Conservation (phyloP, 495 filamentous ascomycete genomes). For the Pyrenopolyporus hunteri region DNA sequence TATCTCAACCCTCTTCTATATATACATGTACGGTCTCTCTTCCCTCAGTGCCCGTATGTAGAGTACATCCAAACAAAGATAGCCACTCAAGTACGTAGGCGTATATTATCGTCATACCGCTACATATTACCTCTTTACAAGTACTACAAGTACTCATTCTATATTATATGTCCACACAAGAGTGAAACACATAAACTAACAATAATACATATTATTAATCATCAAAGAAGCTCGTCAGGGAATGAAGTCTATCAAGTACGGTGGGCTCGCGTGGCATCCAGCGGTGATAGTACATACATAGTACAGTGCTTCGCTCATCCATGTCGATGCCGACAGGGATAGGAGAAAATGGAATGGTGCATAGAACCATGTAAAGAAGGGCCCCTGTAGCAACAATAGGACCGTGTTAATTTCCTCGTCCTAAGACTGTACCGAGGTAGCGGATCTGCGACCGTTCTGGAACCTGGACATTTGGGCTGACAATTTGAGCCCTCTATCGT, state of each 20-base stretch:
- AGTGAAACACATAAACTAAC: no score
- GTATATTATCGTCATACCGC: no score
- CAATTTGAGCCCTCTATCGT: constrained; percentile 3
- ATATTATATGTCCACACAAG: no score
- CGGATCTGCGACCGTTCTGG: constrained; percentile 36
- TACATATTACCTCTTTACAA: no score
- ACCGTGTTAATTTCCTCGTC: constrained; percentile 23
- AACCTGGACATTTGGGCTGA: constrained; percentile 27
- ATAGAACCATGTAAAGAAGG: constrained; percentile 35
- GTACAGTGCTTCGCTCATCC: constrained; percentile 18
- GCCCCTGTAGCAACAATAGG: constrained; percentile 18
- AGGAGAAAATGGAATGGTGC: constrained; percentile 37
- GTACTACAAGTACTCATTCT: no score
- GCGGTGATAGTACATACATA: constrained; percentile 30
- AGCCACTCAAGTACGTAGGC: no score
- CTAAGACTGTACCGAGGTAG: constrained; percentile 28
- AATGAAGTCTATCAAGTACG: constrained; percentile 19
- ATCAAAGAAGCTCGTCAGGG: no score
- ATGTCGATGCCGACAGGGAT: constrained; percentile 33
- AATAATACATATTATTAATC: no score
- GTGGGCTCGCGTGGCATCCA: constrained; percentile 33
- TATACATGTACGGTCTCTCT: not conserved
- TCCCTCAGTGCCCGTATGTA: no score
- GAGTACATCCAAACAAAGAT: no score
- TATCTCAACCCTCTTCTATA: constrained; percentile 14